Evolutionary conservation across 495 filamentous ascomycete species (phyloP).

Genomic region (Podospora bellae-mahoneyi): DNA sequence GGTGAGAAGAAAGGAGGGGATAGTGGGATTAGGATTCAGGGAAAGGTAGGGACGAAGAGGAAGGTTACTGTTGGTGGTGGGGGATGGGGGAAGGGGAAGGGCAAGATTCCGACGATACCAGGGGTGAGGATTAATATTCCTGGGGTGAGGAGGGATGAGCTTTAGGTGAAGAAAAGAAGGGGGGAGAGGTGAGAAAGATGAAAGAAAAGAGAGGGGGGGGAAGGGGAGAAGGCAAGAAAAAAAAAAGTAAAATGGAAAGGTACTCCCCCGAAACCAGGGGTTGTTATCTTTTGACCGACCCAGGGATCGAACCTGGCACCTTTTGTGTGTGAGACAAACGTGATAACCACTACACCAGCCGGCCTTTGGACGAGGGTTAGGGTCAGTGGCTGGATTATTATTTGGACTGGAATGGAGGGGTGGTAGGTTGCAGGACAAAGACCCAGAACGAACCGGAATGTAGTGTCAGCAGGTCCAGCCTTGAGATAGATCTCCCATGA

Average conservation of each 20-base stretch:
- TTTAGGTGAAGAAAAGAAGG: background rate
- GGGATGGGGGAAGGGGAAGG: background rate
- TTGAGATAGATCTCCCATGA: too few relatives aligned
- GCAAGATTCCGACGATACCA: background rate
- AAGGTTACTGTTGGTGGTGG: background rate
- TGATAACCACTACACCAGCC: conserved; percentile 31
- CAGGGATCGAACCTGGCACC: conserved; percentile 31
- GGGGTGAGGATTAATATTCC: background rate
- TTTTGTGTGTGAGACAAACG: conserved; percentile 30
- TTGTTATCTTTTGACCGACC: conserved; percentile 19
- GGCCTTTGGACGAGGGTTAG: conserved; percentile 8
- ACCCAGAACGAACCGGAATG: too few relatives aligned
- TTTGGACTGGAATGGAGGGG: background rate
- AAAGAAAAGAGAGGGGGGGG: background rate
- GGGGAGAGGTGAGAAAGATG: background rate
- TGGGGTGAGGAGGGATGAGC: background rate
- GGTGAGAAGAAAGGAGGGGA: background rate
- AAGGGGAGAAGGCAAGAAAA: background rate
- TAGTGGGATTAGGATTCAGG: background rate
- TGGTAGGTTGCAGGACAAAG: too few relatives aligned
- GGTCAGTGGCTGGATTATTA: background rate
- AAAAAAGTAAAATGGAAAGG: background rate
- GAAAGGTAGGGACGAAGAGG: background rate
- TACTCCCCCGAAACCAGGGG: background rate
- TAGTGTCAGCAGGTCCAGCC: too few relatives aligned